phyloP scores from a whole-genome alignment of 2,329 filamentous ascomycete species.

The Amylocarpus encephaloides region DNA sequence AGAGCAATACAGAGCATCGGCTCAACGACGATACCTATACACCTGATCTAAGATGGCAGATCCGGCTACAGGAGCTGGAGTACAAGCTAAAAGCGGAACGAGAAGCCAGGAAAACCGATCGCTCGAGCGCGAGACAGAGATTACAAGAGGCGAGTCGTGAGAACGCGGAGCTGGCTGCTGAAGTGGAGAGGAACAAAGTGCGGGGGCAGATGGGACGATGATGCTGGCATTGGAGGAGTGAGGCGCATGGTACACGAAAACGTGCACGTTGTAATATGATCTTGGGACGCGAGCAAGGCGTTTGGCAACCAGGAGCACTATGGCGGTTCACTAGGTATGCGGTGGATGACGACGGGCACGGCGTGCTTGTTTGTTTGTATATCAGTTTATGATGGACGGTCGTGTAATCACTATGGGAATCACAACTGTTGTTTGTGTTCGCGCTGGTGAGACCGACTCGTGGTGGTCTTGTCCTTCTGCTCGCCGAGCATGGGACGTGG shows the following conservation, averaged over 20 bases:
- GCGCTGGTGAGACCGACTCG: no score
- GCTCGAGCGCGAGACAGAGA: conserved; percentile 73
- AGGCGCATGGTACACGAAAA: background rate
- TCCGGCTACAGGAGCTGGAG: conserved; percentile 81
- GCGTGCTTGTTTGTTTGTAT: no score
- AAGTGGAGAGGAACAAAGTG: conserved; percentile 41
- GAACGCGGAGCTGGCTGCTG: conserved; percentile 62
- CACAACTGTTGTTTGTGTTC: no score
- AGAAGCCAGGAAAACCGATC: conserved; percentile 77
- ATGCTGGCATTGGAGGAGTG: background rate
- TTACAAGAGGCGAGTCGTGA: conserved; percentile 56
- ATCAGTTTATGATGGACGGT: no score
- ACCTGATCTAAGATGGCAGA: conserved; percentile 64
- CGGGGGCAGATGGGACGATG: conserved; percentile 16
- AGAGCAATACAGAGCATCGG: background rate
- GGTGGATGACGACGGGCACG: no score
- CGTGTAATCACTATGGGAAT: no score
- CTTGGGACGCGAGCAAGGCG: background rate
- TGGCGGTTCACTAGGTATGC: no score
- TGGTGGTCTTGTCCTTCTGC: no score
- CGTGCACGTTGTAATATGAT: background rate
- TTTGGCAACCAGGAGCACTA: no score
- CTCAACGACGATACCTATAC: conserved; percentile 42
- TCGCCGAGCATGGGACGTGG: no score
- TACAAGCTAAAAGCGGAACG: conserved; percentile 82